Evolutionary conservation across 495 filamentous ascomycete species (phyloP).

Genomic region (Neohortaea acidophila): DNA sequence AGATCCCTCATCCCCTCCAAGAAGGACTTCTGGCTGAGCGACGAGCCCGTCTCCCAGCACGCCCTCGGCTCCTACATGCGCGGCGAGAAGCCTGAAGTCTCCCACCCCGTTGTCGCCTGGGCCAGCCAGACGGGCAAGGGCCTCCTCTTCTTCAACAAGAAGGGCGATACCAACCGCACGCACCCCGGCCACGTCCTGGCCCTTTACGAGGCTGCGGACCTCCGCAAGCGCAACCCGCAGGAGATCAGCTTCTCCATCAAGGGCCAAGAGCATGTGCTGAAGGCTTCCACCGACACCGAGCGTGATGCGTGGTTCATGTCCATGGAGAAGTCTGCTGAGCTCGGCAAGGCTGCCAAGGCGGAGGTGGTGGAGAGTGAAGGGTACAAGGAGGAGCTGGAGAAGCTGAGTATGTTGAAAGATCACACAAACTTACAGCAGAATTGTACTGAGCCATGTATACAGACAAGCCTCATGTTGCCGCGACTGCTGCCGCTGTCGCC

Average conservation of each 20-base stretch:
- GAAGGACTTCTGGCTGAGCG: slow-evolving; percentile 87
- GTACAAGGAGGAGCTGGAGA: slow-evolving; percentile 34
- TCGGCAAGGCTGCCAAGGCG: slow-evolving; percentile 37
- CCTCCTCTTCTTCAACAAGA: slow-evolving; percentile 83
- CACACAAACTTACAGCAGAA: no score
- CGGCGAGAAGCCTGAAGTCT: slow-evolving; percentile 71
- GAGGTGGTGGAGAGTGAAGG: slow-evolving; percentile 25
- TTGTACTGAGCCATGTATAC: slow-evolving; percentile 28
- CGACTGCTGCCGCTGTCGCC: slow-evolving; percentile 19
- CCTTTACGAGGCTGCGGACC: slow-evolving; percentile 54
- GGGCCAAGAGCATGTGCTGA: slow-evolving; percentile 82
- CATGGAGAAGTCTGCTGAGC: slow-evolving; percentile 38
- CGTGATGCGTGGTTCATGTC: slow-evolving; percentile 76
- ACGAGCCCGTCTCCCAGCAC: slow-evolving; percentile 63
- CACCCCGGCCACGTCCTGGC: slow-evolving; percentile 10
- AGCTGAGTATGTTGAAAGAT: slow-evolving; percentile 26
- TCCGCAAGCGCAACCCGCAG: slow-evolving; percentile 52
- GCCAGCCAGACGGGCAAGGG: slow-evolving; percentile 89
- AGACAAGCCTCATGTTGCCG: slow-evolving; percentile 19
- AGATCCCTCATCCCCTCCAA: slow-evolving; percentile 54
- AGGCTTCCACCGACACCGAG: slow-evolving; percentile 55
- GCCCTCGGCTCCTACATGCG: slow-evolving; percentile 58
- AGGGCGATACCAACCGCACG: slow-evolving; percentile 32
- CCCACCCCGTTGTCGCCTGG: slow-evolving; percentile 72
- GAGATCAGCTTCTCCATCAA: slow-evolving; percentile 75